Evolutionary conservation across 192 early-diverging fungal genomes (phyloP).

Genomic region (Obelidium mucronatum): DNA sequence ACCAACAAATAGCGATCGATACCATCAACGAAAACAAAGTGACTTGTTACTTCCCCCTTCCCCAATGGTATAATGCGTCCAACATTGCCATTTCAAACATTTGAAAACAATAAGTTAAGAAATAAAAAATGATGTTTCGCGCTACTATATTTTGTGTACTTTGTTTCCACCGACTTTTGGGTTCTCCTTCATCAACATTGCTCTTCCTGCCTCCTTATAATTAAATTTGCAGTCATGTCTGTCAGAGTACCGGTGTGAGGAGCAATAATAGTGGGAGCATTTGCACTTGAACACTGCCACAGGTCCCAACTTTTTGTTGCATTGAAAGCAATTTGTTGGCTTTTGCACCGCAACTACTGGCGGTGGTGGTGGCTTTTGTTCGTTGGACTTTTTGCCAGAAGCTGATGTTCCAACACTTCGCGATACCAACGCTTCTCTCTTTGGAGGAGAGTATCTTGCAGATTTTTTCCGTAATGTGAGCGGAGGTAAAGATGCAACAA

Average conservation of each 20-base stretch:
- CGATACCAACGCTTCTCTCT: background rate
- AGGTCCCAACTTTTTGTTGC: conserved; percentile 61
- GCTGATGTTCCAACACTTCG: background rate
- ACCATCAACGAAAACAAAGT: conserved; percentile 29
- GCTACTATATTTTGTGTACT: conserved; percentile 50
- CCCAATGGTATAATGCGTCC: conserved; percentile 7
- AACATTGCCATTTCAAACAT: background rate
- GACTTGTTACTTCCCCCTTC: conserved; percentile 16
- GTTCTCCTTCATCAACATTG: conserved; percentile 55
- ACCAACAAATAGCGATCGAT: background rate
- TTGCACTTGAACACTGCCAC: conserved; percentile 61
- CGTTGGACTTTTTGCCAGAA: background rate
- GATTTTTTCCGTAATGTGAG: conserved; percentile 14
- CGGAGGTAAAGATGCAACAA: conserved; percentile 28
- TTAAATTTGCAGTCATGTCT: conserved; percentile 59
- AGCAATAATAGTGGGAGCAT: conserved; percentile 58
- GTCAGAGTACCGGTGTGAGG: conserved; percentile 62
- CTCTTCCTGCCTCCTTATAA: conserved; percentile 55
- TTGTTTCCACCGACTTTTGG: conserved; percentile 60
- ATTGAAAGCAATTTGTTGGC: conserved; percentile 36
- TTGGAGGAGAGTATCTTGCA: background rate
- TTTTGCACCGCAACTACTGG: background rate
- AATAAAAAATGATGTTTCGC: too few species aligned
- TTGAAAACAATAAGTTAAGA: background rate
- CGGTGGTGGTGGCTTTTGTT: background rate